Evolutionary conservation across 169 alveolate species (phyloP).

Genomic region (Nephromyces sp.): DNA sequence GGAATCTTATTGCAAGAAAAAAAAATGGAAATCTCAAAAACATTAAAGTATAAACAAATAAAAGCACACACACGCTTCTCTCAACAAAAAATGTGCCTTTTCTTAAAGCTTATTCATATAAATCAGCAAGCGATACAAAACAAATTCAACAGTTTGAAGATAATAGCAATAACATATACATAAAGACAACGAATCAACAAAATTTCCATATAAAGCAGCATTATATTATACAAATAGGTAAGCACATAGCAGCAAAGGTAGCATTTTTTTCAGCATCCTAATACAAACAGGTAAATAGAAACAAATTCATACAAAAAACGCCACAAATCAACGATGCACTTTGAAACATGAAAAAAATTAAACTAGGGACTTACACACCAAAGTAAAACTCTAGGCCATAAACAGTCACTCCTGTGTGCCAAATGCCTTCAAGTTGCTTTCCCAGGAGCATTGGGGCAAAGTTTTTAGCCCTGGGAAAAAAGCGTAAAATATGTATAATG

Average conservation of each 20-base stretch:
- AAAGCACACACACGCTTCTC: background rate
- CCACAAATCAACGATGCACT: background rate
- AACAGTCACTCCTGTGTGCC: constrained; percentile 88
- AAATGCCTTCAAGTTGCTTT: constrained; percentile 81
- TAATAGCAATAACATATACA: no score
- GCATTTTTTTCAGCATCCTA: background rate
- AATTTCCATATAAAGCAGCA: background rate
- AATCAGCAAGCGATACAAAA: no score
- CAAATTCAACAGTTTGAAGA: no score
- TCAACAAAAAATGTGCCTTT: background rate
- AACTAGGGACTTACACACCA: constrained; percentile 42
- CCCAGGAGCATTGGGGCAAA: constrained; percentile 76
- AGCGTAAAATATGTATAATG: background rate
- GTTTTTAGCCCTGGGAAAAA: constrained; percentile 27
- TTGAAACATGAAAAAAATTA: background rate
- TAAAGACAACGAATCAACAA: background rate
- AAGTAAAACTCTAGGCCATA: constrained; percentile 83
- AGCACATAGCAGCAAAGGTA: background rate
- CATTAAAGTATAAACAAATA: background rate
- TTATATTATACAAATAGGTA: background rate
- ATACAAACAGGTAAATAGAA: background rate
- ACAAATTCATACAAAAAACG: background rate
- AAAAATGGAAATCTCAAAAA: background rate
- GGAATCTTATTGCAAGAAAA: background rate
- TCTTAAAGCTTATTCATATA: background rate